phyloP scores from a whole-genome alignment of 2,329 filamentous ascomycete genomes.

The Botrytis elliptica region DNA sequence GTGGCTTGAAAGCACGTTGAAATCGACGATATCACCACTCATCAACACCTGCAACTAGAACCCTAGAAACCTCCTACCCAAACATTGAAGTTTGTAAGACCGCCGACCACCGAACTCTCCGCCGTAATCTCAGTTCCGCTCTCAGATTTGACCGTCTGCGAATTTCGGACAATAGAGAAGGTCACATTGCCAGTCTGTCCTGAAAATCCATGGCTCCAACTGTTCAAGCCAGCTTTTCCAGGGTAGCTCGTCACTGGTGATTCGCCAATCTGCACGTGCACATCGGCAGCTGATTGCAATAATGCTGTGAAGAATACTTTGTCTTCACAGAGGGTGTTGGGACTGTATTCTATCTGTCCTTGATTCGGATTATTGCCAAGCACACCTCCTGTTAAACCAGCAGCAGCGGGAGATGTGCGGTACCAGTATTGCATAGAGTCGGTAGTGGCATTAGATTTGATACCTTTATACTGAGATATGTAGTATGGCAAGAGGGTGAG shows the following conservation, averaged over 20 bases:
- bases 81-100: constrained; percentile 34
- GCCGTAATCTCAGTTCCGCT: constrained; percentile 34
- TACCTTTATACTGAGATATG: constrained; percentile 50
- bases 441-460: constrained; percentile 33
- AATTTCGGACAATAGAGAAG: constrained; percentile 35
- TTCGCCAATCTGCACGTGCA: constrained; percentile 39
- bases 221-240: constrained; percentile 31
- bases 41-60: background rate
- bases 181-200: constrained; percentile 38
- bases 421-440: constrained; percentile 47
- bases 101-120: constrained; percentile 24
- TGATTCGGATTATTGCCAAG: constrained; percentile 36
- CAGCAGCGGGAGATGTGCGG: constrained; percentile 40
- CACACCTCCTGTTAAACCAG: constrained; percentile 40
- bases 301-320: constrained; percentile 37
- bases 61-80: constrained; percentile 35
- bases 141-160: constrained; percentile 27
- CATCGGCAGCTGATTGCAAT: constrained; percentile 34
- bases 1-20: background rate
- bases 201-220: constrained; percentile 36
- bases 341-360: constrained; percentile 28
- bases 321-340: constrained; percentile 39
- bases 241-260: constrained; percentile 24
- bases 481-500: constrained; percentile 50
- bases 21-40: background rate